Evolutionary conservation across 1,284 basidiomycete genomes (phyloP), one percentile per base, ranked within the genome.

Genomic region (Coniferiporia sulphurascens): DNA sequence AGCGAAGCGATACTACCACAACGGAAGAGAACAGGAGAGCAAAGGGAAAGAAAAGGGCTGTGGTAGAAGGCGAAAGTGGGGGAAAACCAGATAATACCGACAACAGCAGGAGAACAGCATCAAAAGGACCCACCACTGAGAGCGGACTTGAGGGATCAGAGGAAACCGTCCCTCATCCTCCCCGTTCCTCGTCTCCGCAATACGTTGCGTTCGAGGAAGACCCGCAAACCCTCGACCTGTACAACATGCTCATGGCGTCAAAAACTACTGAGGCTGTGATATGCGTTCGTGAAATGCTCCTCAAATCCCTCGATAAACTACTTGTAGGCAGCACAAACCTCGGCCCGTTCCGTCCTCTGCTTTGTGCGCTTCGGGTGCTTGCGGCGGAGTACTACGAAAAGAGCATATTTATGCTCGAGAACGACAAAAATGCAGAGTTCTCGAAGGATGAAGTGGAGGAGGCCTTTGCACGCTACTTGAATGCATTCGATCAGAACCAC

Each of bases 391-490:
- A 48, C 34, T 48, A 36, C 54, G 54, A 21, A 13, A 12, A 19
- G 34, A 13, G 35, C 19, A 4, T 43, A 9, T 10, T 32, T 2
- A 3, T 43, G 13, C 15, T 48, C 4, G 48, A 46, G 17, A n/a
- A 21, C 8, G 44, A 46, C 19, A 17, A n/a, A 21, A 46, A 46
- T 46, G 44, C 32, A 27, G 46, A 48, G 46, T 56, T 48, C 34
- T 38, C 54, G n/a, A 56, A 36, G 35, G 46, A 56, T 17, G 45
- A 56, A 10, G 17, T 56, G 15, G 54, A 56, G 21, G 45, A 48
- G 8, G 46, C 46, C 3, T 56, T 56, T 32, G 54, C 27, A n/a
- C 45, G 54, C 27, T 56, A 56, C 35, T 48, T 56, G 35, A 7
- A 35, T 8, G 54, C 54, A 27, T 56, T 56, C 46, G 45, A 56